Evolutionary conservation across 345 rosid genomes (phyloP).

Genomic region (Aethionema arabicum): DNA sequence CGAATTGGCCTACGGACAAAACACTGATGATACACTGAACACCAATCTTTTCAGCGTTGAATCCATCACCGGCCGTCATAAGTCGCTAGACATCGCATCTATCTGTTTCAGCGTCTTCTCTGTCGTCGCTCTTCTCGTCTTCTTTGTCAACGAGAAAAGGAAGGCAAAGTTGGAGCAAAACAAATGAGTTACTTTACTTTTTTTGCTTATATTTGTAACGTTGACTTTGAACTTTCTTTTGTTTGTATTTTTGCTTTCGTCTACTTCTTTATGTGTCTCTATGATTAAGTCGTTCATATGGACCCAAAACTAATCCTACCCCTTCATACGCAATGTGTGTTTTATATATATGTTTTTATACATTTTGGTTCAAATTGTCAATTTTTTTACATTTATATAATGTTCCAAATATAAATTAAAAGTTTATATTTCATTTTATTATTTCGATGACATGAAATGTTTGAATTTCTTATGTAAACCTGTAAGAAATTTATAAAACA

Average conservation of each 20-base stretch:
- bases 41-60: slow-evolving; percentile 34
- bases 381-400: no score
- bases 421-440: no score
- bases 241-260: slow-evolving; percentile 3
- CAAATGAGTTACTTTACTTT: slow-evolving; percentile 29
- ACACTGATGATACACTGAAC: slow-evolving; percentile 27
- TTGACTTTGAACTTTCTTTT: slow-evolving; percentile 32
- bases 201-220: slow-evolving; percentile 23
- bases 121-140: slow-evolving; percentile 30
- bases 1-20: slow-evolving; percentile 43
- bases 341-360: not conserved
- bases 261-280: slow-evolving; percentile 18
- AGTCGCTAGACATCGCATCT: slow-evolving; percentile 40
- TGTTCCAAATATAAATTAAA: no score
- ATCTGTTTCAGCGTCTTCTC: slow-evolving; percentile 42
- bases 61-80: slow-evolving; percentile 39
- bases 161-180: slow-evolving; percentile 37
- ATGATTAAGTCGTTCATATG: slow-evolving; percentile 14
- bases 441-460: no score
- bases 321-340: slow-evolving; percentile 22
- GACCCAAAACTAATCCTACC: slow-evolving; percentile 21
- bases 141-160: slow-evolving; percentile 39
- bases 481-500: no score
- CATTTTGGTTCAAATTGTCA: not conserved
- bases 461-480: no score